Conservation (phyloP, 257 asterid genomes). For the Ligustrum vulgare region DNA sequence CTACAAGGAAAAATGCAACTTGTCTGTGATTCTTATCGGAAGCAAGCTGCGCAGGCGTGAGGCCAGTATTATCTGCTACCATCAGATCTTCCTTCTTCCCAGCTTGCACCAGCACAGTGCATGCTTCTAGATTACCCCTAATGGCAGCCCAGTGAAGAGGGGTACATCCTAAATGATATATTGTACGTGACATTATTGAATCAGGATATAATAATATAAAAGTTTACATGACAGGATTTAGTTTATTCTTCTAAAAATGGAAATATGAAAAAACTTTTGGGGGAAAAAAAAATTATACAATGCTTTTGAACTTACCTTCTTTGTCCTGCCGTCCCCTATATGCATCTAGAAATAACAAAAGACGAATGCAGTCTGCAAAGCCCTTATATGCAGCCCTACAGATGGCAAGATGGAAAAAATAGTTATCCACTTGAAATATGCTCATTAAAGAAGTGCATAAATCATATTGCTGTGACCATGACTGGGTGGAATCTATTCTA, state of each 20-base stretch:
- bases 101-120: constrained; percentile 97
- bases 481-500: too few species aligned
- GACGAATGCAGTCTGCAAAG: constrained; percentile 91
- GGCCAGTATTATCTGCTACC: constrained; percentile 83
- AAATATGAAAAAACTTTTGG: not conserved
- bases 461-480: constrained; percentile 2
- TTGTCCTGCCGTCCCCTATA: constrained; percentile 91
- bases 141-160: constrained; percentile 99
- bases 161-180: constrained; percentile 71
- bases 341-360: constrained; percentile 86
- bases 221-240: not conserved
- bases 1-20: constrained; percentile 98
- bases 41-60: constrained; percentile 98
- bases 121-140: constrained; percentile 93
- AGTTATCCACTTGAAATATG: not conserved
- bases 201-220: constrained; percentile 22
- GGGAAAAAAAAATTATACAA: not conserved
- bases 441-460: not conserved
- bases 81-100: constrained; percentile 94
- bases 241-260: not conserved
- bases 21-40: constrained; percentile 92
- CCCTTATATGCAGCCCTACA: constrained; percentile 99
- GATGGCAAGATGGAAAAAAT: constrained; percentile 26
- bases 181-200: constrained; percentile 11
- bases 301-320: constrained; percentile 59